Evolutionary conservation across 192 early-diverging fungal genomes (phyloP).

Genomic region (Entomortierella lignicola): DNA sequence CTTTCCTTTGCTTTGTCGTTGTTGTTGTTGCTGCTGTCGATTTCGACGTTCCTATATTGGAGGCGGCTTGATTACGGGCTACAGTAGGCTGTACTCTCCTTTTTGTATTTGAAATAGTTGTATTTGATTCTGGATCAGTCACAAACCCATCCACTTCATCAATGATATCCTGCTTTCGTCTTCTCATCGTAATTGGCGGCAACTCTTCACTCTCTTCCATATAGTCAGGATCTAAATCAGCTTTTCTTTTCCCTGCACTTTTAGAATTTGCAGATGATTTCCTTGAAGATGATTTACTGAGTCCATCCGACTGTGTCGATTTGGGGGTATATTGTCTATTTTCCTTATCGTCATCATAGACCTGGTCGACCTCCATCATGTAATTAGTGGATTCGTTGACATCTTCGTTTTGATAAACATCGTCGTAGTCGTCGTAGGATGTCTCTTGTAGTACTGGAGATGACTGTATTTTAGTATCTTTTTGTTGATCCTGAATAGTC

Average conservation of each 20-base stretch:
- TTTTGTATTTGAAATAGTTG: not conserved
- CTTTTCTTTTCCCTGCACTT: not conserved
- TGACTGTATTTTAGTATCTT: no score
- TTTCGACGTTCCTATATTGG: no score
- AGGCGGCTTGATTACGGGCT: no score
- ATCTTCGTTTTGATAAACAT: not conserved
- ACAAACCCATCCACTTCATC: slow-evolving; percentile 12
- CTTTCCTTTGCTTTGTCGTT: not conserved
- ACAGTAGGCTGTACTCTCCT: not conserved
- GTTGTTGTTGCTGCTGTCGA: no score
- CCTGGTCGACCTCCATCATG: not conserved
- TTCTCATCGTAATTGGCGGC: not conserved
- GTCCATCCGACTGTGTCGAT: no score
- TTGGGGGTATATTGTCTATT: not conserved
- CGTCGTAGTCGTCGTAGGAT: not conserved
- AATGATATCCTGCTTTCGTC: not conserved
- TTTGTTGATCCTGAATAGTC: not conserved
- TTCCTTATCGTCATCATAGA: not conserved
- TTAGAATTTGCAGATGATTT: no score
- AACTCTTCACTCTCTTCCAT: not conserved
- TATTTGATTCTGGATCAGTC: slow-evolving; percentile 4
- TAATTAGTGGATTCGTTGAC: not conserved
- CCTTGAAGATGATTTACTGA: no score
- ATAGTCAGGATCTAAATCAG: not conserved
- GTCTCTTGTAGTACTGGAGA: no score